A percentile compares a stretch with the other conserved stretches of the same genome.
These are phyloP conservation scores for Cryptococcus floricola DNA, from an alignment of 1,284 basidiomycete species.

Conservation along the genomic window DNA sequence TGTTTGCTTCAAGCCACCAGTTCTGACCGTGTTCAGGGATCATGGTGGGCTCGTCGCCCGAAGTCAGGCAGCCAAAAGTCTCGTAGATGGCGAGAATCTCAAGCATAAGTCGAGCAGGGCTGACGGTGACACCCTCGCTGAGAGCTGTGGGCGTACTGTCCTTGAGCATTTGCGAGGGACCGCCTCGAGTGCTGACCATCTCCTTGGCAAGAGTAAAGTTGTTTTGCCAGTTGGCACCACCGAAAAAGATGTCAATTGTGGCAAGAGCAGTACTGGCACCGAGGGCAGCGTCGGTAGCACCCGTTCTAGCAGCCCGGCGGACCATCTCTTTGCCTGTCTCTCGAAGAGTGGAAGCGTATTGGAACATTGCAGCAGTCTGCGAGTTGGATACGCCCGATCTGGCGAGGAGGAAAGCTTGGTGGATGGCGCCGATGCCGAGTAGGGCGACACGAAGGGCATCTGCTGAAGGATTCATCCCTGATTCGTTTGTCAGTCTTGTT, in stretches of 20 bases:
- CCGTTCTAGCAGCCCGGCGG: constrained; percentile 20
- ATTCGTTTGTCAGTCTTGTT: neutral
- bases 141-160: constrained; percentile 29
- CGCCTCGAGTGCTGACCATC: constrained; percentile 49
- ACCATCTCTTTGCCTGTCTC: constrained; percentile 42
- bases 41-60: constrained; percentile 50
- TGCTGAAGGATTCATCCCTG: constrained; percentile 41
- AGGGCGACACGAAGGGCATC: constrained; percentile 49
- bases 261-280: constrained; percentile 51
- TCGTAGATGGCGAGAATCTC: constrained; percentile 56
- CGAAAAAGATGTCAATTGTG: constrained; percentile 53
- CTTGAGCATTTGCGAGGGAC: constrained; percentile 45
- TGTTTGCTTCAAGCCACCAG: constrained; percentile 49
- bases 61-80: constrained; percentile 52
- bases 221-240: constrained; percentile 51
- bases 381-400: constrained; percentile 33
- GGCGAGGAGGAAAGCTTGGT: constrained; percentile 50
- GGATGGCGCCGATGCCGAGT: constrained; percentile 50
- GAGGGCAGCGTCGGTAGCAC: constrained; percentile 49
- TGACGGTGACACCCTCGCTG: constrained; percentile 47
- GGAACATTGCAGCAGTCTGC: constrained; percentile 41
- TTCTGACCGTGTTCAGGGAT: constrained; percentile 46
- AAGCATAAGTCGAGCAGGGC: constrained; percentile 49
- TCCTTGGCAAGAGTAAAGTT: constrained; percentile 52
- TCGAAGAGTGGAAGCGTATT: constrained; percentile 37